Percentiles rank a stretch among this genome's conserved stretches.
Evolutionary conservation across 2,329 filamentous ascomycete species (phyloP).

Genomic region (Ascochyta fabae): DNA sequence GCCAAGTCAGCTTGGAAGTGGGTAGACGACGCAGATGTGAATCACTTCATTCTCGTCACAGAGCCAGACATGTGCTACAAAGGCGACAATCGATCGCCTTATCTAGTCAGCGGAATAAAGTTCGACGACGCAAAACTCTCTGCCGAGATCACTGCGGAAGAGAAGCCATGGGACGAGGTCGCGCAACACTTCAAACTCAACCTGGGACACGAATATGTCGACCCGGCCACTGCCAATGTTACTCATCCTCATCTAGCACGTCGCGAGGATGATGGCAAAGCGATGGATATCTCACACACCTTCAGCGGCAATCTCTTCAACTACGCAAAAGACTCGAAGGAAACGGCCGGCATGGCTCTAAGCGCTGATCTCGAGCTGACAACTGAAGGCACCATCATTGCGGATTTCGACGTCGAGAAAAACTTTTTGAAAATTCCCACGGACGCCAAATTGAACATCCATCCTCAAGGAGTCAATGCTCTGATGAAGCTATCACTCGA

Average conservation of each 20-base stretch:
- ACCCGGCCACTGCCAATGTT: constrained; percentile 23
- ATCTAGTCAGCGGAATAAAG: constrained; percentile 27
- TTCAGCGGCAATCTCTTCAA: constrained; percentile 27
- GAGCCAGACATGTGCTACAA: constrained; percentile 32
- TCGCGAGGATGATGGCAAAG: constrained; percentile 15
- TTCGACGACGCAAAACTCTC: constrained; percentile 26
- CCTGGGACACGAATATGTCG: constrained; percentile 25
- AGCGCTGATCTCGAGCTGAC: constrained; percentile 26
- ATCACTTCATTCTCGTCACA: constrained; percentile 33
- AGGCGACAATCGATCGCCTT: constrained; percentile 33
- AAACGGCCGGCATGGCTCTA: constrained; percentile 26
- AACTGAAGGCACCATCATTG: constrained; percentile 26
- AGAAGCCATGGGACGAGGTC: constrained; percentile 28
- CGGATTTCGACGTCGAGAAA: constrained; percentile 28
- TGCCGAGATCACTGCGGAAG: constrained; percentile 24
- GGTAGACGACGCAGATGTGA: constrained; percentile 29
- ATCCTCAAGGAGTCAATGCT: constrained; percentile 27
- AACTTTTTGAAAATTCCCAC: constrained; percentile 17
- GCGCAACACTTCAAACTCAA: constrained; percentile 22
- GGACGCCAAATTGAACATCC: constrained; percentile 23
- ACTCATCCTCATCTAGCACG: constrained; percentile 29
- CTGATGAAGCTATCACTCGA: constrained; percentile 22
- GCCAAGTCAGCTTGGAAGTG: constrained; percentile 32
- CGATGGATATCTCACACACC: constrained; percentile 24
- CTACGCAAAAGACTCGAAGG: constrained; percentile 24